Evolutionary conservation across 2,329 filamentous ascomycete genomes (phyloP), one percentile per base, ranked within the genome.

Genomic region (Fusarium mundagurra): DNA sequence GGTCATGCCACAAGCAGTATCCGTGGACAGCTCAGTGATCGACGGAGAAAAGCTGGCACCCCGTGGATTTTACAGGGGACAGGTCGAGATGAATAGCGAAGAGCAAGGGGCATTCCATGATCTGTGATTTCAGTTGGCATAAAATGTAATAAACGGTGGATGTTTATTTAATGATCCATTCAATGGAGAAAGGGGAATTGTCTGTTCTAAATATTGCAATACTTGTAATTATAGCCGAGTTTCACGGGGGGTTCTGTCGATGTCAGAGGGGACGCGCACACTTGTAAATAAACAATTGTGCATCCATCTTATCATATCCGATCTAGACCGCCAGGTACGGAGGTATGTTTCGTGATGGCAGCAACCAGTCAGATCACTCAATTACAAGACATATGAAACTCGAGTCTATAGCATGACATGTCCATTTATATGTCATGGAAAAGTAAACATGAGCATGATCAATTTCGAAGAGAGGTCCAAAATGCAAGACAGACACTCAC

Each of bases 121-220:
- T 38, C 65, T 50, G 27, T 68, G 64, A 61, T 34, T 50, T 63
- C 64, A 59, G 62, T 53, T 55, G 64, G 70, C 73, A 77, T 77
- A 76, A 75, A 51, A 65, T 68, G 69, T 64, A 76, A 76, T 72
- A 64, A 71, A 64, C 51, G 55, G 66, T 71, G 73, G 67, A 67
- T 67, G 61, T 61, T 54, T 45, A 41, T 59, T 54, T 39, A 27
- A 61, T 31, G 64, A 29, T 50, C 44, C 62, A 64, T 64, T 62
- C 41, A 66, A 59, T 38, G 38, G 41, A 61, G 43, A 45, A 71
- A 63, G 57, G 62, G 62, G 62, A 58, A 64, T 58, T 68, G 61
- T 33, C 48, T 33, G 47, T 34, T 51, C 48, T 58, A 45, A 47
- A 48, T 38, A 41, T 29, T 48, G 16, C 38, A 47, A 38, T 41